Percentiles rank a stretch among this genome's conserved stretches.
Conservation (phyloP, 2,329 filamentous ascomycete species). For the Pseudopyrenochaeta lycopersici region DNA sequence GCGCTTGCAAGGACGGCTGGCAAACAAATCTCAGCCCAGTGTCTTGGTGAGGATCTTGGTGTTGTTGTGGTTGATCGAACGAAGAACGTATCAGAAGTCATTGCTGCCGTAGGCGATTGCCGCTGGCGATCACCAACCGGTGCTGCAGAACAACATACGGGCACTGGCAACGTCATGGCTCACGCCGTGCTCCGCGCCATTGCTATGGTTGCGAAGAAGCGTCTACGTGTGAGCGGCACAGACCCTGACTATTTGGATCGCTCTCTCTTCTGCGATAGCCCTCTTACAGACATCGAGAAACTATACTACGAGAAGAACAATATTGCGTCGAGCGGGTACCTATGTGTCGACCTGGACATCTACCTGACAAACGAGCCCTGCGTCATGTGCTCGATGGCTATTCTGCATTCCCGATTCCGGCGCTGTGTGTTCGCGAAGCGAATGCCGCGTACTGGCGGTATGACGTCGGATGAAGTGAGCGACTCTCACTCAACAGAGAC, state of each 20-base stretch:
- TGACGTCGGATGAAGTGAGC: slow-evolving; percentile 72
- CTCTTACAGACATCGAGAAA: slow-evolving; percentile 73
- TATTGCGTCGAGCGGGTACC: slow-evolving; percentile 81
- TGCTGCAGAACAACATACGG: slow-evolving; percentile 32
- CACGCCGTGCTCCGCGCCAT: slow-evolving; percentile 82
- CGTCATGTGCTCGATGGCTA: slow-evolving; percentile 95
- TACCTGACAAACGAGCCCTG: slow-evolving; percentile 97
- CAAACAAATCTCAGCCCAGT: slow-evolving; percentile 63
- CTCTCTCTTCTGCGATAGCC: slow-evolving; percentile 71
- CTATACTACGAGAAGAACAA: slow-evolving; percentile 67
- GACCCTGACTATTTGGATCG: slow-evolving; percentile 36
- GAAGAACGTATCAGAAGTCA: slow-evolving; percentile 59
- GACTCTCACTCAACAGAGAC: slow-evolving; percentile 16
- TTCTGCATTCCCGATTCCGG: slow-evolving; percentile 91
- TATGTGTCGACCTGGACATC: slow-evolving; percentile 92
- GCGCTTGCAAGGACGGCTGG: slow-evolving; percentile 72
- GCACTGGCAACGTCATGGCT: slow-evolving; percentile 76
- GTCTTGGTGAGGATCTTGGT: slow-evolving; percentile 74
- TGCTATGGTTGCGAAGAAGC: slow-evolving; percentile 77
- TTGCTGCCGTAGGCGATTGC: slow-evolving; percentile 80
- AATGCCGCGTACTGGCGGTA: slow-evolving; percentile 82
- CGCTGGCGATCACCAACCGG: slow-evolving; percentile 65
- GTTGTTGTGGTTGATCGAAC: slow-evolving; percentile 76
- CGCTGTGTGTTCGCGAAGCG: slow-evolving; percentile 81
- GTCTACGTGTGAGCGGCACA: slow-evolving; percentile 50